Conservation (phyloP, 352 stramenopile species). For the Globisporangium orthogonon region DNA sequence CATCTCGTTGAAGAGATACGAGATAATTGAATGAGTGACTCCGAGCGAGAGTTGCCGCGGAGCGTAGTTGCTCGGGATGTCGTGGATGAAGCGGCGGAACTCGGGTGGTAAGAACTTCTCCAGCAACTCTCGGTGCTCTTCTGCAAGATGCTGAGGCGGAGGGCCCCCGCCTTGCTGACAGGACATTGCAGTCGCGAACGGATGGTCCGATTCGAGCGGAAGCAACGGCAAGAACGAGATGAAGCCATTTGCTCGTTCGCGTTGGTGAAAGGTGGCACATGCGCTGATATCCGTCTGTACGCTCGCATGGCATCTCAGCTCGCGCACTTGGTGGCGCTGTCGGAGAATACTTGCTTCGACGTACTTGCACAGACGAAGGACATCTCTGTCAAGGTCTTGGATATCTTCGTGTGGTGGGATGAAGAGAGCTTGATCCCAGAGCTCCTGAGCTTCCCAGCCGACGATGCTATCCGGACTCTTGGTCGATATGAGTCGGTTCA, state of each 20-base stretch:
- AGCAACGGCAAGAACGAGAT: conserved; percentile 7
- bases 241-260: conserved; percentile 14
- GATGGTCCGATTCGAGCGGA: conserved; percentile 6
- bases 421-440: conserved; percentile 60
- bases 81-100: conserved; percentile 21
- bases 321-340: not conserved
- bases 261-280: conserved; percentile 13
- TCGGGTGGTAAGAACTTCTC: conserved; percentile 25
- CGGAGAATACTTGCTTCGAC: conserved; percentile 29
- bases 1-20: conserved; percentile 42
- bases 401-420: conserved; percentile 44
- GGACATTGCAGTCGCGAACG: not conserved
- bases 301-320: not conserved
- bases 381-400: conserved; percentile 33
- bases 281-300: conserved; percentile 32
- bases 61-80: conserved; percentile 28
- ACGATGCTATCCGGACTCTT: conserved; percentile 40
- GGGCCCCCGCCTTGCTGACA: not conserved
- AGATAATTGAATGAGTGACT: conserved; percentile 33
- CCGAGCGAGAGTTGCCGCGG: conserved; percentile 30
- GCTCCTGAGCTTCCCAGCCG: conserved; percentile 37
- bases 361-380: conserved; percentile 23
- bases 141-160: not conserved
- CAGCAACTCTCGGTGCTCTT: conserved; percentile 24
- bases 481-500: conserved; percentile 23